A percentile compares a stretch with the other conserved stretches of the same genome.
phyloP scores from a whole-genome alignment of 2,329 filamentous ascomycete species.

The Penicillium verrucosum region DNA sequence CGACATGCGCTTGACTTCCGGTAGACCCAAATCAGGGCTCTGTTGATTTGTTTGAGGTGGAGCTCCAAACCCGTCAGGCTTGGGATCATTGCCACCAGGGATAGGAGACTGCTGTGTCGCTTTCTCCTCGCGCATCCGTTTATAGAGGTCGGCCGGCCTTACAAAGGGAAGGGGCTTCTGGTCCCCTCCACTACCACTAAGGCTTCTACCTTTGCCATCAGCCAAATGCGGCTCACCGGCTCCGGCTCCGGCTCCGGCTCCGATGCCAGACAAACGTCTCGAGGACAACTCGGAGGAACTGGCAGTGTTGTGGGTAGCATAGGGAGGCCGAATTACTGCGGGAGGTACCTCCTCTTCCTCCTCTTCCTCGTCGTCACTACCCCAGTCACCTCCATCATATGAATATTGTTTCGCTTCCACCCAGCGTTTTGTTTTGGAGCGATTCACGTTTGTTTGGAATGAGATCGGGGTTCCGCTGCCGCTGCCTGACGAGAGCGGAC shows the following conservation, averaged over 20 bases:
- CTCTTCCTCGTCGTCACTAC: constrained; percentile 62
- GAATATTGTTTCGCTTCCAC: constrained; percentile 79
- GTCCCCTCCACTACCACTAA: constrained; percentile 19
- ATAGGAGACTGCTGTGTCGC: constrained; percentile 2
- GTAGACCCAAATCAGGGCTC: constrained; percentile 32
- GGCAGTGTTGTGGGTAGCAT: constrained; percentile 28
- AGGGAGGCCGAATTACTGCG: constrained; percentile 22
- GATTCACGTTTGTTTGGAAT: constrained; percentile 83
- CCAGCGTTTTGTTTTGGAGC: constrained; percentile 92
- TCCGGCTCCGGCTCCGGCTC: constrained; percentile 7
- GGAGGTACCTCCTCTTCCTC: constrained; percentile 55
- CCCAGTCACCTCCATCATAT: constrained; percentile 95
- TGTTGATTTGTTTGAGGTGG: constrained; percentile 10
- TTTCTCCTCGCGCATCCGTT: constrained; percentile 65
- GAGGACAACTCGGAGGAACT: constrained; percentile 23
- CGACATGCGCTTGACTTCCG: constrained; percentile 45
- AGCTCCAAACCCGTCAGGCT: not conserved
- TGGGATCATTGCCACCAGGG: not conserved
- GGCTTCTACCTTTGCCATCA: constrained; percentile 22
- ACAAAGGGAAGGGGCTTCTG: constrained; percentile 62
- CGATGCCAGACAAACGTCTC: constrained; percentile 18
- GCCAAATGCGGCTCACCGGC: constrained; percentile 16
- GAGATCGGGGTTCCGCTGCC: constrained; percentile 47
- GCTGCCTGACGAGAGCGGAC: constrained; percentile 28
- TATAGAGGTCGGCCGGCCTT: constrained; percentile 74